A percentile compares a stretch with the other conserved stretches of the same genome.
phyloP scores from a whole-genome alignment of 306 rosid species.

The Lagenaria siceraria region DNA sequence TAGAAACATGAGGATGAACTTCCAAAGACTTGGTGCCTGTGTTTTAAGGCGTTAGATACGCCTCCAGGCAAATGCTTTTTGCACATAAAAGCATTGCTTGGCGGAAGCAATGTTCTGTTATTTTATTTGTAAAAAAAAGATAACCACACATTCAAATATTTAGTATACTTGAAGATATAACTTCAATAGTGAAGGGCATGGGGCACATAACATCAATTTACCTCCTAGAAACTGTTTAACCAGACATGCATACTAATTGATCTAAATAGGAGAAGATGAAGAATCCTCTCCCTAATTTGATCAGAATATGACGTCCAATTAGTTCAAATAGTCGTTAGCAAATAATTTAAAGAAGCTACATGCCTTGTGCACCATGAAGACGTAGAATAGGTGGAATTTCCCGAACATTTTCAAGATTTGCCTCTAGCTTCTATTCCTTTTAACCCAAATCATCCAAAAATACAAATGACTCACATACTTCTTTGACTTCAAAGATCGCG shows the following conservation, averaged over 20 bases:
- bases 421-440: neutral
- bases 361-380: neutral
- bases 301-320: neutral
- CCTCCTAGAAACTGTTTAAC: neutral
- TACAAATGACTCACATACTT: neutral
- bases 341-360: neutral
- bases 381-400: neutral
- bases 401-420: neutral
- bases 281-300: neutral
- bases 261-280: neutral
- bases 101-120: neutral
- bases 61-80: neutral
- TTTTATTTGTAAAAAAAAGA: neutral
- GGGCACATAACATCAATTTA: neutral
- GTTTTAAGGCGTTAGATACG: neutral
- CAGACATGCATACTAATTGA: neutral
- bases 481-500: neutral
- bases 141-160: neutral
- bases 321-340: neutral
- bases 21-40: neutral
- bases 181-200: neutral
- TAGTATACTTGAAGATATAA: neutral
- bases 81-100: neutral
- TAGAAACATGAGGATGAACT: neutral
- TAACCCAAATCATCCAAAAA: neutral